Conservation (phyloP, 2,329 filamentous ascomycete genomes). For the Sporothrix protearum region DNA sequence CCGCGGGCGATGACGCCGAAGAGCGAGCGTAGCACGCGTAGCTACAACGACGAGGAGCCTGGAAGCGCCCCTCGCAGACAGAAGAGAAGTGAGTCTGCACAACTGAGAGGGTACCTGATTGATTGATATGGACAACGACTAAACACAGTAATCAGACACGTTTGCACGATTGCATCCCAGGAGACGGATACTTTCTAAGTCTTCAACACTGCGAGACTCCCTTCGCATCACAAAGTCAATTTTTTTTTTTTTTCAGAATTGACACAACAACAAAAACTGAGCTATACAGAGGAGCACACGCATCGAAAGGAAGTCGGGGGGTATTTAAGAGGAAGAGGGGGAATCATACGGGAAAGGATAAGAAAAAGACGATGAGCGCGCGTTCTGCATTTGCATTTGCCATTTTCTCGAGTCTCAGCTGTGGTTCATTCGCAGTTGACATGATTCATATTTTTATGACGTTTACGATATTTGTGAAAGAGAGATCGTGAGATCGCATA, state of each 20-base stretch:
- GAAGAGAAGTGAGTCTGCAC: slow-evolving; percentile 52
- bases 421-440: background rate
- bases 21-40: slow-evolving; percentile 39
- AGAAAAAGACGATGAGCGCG: background rate
- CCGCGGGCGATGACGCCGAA: slow-evolving; percentile 60
- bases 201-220: background rate
- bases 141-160: slow-evolving; percentile 41
- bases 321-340: background rate
- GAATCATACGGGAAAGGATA: background rate
- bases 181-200: slow-evolving; percentile 53
- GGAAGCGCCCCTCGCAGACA: slow-evolving; percentile 46
- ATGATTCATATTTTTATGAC: slow-evolving; percentile 10
- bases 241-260: background rate
- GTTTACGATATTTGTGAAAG: slow-evolving; percentile 11
- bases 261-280: background rate
- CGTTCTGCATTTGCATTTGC: slow-evolving; percentile 2
- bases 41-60: slow-evolving; percentile 44
- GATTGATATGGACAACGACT: slow-evolving; percentile 22
- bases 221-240: too few species aligned
- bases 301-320: background rate
- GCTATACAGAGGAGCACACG: slow-evolving; percentile 3
- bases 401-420: background rate
- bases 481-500: slow-evolving; percentile 5
- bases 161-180: slow-evolving; percentile 50
- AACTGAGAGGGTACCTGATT: too few species aligned